phyloP scores from a whole-genome alignment of 2,329 filamentous ascomycete genomes.

The Fusarium sp. region DNA sequence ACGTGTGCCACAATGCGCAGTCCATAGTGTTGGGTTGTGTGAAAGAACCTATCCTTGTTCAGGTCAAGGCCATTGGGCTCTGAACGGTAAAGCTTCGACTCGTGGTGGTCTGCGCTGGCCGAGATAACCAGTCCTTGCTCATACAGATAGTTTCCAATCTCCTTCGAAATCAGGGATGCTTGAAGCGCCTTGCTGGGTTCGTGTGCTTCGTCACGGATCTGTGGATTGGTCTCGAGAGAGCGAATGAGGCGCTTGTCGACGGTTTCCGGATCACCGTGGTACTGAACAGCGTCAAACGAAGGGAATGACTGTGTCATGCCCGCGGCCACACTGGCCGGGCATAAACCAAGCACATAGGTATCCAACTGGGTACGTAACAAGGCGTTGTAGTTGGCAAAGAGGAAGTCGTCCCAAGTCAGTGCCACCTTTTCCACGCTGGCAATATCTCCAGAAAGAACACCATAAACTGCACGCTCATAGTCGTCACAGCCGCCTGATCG shows the following conservation, averaged over 20 bases:
- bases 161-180: conserved; percentile 77
- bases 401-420: conserved; percentile 83
- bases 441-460: conserved; percentile 87
- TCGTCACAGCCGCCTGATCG: conserved; percentile 77
- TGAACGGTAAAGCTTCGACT: conserved; percentile 45
- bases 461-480: conserved; percentile 91
- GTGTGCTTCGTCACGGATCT: conserved; percentile 68
- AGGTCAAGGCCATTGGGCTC: conserved; percentile 47
- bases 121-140: conserved; percentile 64
- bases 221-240: conserved; percentile 67
- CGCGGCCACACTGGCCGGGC: conserved; percentile 64
- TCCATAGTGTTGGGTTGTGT: conserved; percentile 69
- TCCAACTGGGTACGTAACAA: conserved; percentile 84
- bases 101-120: conserved; percentile 37
- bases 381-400: conserved; percentile 92
- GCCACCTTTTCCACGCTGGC: conserved; percentile 81
- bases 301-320: conserved; percentile 69
- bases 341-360: conserved; percentile 69
- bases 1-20: conserved; percentile 77
- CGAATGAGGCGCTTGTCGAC: conserved; percentile 70
- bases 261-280: conserved; percentile 66
- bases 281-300: conserved; percentile 73
- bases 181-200: conserved; percentile 81
- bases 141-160: conserved; percentile 67
- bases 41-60: conserved; percentile 61